Base-by-base conservation (phyloP, 192 early-diverging fungal genomes). In the Dissophora globulifera region DNA sequence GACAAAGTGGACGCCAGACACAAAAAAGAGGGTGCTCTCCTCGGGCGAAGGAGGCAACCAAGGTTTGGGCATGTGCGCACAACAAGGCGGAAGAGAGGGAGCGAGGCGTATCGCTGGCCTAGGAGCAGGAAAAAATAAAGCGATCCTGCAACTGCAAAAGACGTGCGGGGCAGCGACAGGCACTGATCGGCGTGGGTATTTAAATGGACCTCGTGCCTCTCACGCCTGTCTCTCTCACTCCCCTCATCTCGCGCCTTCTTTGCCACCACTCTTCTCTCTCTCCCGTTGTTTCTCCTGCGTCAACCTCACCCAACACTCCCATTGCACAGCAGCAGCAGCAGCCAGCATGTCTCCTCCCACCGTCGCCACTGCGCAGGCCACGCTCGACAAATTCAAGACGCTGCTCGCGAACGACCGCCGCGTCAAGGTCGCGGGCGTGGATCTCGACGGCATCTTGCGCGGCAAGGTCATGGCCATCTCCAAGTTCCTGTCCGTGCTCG, bases 401-500 rank as follows among this genome's bases (percentile, higher is more conserved):
- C 16, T 69, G 25, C 64, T 88, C 13, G 48, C 54, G 30, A 54
- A 80, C 25, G 87, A 89, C 57, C 47, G 33, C 25, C 68, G 75
- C 15, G 75, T 89, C 45, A 87, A 89, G 30, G 83, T 93, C 12
- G 87, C 91, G 3, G 78, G 78, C 17, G 83, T 86, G 17, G 91
- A 93, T 62, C 84, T 91, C 51, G 91, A 93, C 49, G 91, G 91
- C 38, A 82, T 91, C 43, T 63, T 91, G n/a, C 82, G 89, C 33
- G 93, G 93, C 17, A 94, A 94, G 67, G 60, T 91, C 35, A 83
- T 94, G 69, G 62, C 67, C 42, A 86, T 84, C 48, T 59, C 50
- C 16, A 94, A 94, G 79, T 93, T 94, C 59, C 54, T 89, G n/a
- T 85, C 84, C 29, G 53, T 84, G 15, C 60, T 86, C 16, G 67